Evolutionary conservation across 768 basidiomycete species (phyloP).

Genomic region (Strobilomyces dryophilus): DNA sequence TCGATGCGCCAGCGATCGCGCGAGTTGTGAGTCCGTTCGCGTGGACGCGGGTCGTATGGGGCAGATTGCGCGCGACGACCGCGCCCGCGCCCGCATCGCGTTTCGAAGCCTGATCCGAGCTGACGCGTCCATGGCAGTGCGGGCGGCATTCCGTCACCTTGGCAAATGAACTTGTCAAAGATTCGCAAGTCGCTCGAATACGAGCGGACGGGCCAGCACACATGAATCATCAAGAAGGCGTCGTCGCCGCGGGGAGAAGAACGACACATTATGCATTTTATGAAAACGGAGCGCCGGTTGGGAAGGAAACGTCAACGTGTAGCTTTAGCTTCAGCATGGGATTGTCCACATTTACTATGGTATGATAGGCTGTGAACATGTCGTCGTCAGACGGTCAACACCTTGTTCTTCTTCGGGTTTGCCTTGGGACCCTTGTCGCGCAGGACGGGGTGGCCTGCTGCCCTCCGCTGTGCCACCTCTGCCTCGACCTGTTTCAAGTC

Average conservation of each 20-base stretch:
- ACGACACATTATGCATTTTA: background rate
- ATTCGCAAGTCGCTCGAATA: conserved; percentile 31
- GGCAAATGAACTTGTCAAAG: conserved; percentile 27
- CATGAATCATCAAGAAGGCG: conserved; percentile 7
- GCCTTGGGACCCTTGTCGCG: conserved; percentile 16
- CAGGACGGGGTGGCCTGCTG: conserved; percentile 21
- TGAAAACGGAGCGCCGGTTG: background rate
- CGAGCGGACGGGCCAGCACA: conserved; percentile 13
- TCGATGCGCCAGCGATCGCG: conserved; percentile 23
- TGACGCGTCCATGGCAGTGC: conserved; percentile 8
- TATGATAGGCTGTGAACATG: background rate
- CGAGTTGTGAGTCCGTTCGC: conserved; percentile 20
- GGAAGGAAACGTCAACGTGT: conserved; percentile 7
- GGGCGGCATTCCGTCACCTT: conserved; percentile 28
- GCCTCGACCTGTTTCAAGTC: conserved; percentile 36
- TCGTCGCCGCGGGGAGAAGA: background rate
- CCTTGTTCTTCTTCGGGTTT: conserved; percentile 3
- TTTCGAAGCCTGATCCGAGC: conserved; percentile 2
- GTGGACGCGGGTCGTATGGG: no score
- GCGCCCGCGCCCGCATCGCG: background rate
- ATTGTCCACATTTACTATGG: background rate
- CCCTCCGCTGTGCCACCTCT: conserved; percentile 25
- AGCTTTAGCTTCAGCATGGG: conserved; percentile 24
- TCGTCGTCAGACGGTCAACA: conserved; percentile 1
- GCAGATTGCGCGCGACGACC: no score